Percentiles rank a stretch among this genome's conserved stretches.
These are phyloP conservation scores for Fusarium subglutinans DNA, from an alignment of 2,329 filamentous ascomycete genomes.

Conservation along the genomic window DNA sequence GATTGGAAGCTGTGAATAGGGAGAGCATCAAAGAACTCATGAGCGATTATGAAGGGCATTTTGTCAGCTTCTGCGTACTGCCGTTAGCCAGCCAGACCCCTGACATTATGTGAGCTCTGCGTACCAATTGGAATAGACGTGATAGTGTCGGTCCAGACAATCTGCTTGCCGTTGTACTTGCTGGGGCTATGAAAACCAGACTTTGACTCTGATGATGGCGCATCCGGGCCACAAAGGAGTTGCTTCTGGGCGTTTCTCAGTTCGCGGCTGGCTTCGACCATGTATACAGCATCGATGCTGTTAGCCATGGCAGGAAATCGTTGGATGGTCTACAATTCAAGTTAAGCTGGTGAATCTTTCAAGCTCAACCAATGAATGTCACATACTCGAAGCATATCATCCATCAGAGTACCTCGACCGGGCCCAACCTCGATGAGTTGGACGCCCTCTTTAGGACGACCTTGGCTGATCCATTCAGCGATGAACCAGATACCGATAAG, in stretches of 20 bases:
- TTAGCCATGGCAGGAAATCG: conserved; percentile 82
- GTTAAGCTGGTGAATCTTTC: background rate
- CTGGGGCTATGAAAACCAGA: conserved; percentile 78
- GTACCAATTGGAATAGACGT: conserved; percentile 78
- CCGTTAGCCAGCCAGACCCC: conserved; percentile 10
- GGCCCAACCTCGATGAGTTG: conserved; percentile 95
- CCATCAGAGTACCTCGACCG: conserved; percentile 94
- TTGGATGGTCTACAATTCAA: conserved; percentile 73
- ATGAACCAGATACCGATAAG: conserved; percentile 94
- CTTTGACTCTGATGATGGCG: conserved; percentile 73
- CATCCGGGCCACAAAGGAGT: conserved; percentile 79
- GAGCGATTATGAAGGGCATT: conserved; percentile 92
- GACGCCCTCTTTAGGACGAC: conserved; percentile 75
- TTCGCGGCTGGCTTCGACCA: conserved; percentile 91
- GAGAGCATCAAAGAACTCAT: conserved; percentile 98
- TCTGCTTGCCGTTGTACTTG: conserved; percentile 78
- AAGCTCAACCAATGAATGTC: background rate
- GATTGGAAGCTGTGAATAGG: conserved; percentile 96
- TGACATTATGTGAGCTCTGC: conserved; percentile 17
- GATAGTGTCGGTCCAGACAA: conserved; percentile 91
- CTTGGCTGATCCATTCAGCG: conserved; percentile 95
- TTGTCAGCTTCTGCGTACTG: conserved; percentile 65
- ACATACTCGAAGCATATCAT: conserved; percentile 88
- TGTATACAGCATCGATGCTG: conserved; percentile 86
- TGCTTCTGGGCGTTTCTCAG: conserved; percentile 81